Percentiles rank a stretch among this genome's conserved stretches.
Conservation (phyloP, 306 rosid genomes). For the Gillenia trifoliata region DNA sequence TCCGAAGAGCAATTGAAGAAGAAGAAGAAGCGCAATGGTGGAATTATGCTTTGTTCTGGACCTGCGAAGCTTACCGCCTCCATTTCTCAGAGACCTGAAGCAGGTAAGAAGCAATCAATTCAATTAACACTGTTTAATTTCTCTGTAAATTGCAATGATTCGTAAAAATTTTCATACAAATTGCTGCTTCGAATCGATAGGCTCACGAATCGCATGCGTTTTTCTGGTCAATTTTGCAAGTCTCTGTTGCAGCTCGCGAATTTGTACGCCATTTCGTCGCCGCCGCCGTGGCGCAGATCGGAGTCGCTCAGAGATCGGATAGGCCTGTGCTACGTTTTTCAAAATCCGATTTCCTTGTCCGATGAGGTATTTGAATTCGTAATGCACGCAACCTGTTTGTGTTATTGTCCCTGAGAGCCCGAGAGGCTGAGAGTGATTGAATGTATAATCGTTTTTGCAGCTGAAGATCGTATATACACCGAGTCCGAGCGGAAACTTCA, state of each 20-base stretch:
- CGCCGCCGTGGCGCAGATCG: constrained; percentile 27
- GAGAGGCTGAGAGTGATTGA: not conserved
- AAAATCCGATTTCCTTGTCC: constrained; percentile 35
- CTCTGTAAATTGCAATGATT: too few relatives aligned
- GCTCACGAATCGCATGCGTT: constrained; percentile 20
- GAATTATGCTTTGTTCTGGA: constrained; percentile 66
- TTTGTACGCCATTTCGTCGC: constrained; percentile 51
- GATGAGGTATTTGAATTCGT: constrained; percentile 37
- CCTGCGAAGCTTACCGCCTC: constrained; percentile 56
- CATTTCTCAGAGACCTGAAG: constrained; percentile 47
- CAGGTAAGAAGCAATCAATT: constrained; percentile 33
- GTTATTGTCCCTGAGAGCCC: not conserved
- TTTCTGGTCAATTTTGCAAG: constrained; percentile 24
- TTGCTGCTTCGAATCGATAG: not conserved
- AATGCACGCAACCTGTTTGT: not conserved
- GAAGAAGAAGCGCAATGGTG: constrained; percentile 41
- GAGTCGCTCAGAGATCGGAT: constrained; percentile 39
- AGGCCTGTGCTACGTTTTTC: constrained; percentile 57
- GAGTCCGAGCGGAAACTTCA: constrained; percentile 47
- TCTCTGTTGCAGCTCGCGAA: constrained; percentile 71
- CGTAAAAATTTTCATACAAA: not conserved
- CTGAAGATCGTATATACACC: constrained; percentile 46
- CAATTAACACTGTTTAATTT: not conserved
- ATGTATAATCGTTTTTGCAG: constrained; percentile 27
- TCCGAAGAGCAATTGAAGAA: not conserved